phyloP scores from a whole-genome alignment of 2,329 filamentous ascomycete genomes.

The Cordyceps cicadae region DNA sequence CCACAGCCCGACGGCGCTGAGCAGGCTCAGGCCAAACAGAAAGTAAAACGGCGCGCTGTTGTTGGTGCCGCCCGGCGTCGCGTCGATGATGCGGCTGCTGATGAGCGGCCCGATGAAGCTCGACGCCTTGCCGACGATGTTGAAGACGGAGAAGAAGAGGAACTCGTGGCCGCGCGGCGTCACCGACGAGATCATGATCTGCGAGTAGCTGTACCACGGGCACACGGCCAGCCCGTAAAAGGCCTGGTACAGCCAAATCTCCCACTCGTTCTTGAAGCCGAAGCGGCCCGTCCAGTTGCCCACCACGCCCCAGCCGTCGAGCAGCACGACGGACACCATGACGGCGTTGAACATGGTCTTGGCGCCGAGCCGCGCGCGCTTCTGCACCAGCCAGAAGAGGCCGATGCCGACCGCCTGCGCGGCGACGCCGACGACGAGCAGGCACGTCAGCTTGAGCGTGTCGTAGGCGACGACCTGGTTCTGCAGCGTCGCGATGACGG shows the following conservation, averaged over 20 bases:
- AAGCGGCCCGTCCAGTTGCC: slow-evolving; percentile 37
- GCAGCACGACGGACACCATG: slow-evolving; percentile 51
- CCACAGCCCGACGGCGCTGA: slow-evolving; percentile 45
- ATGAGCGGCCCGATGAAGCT: slow-evolving; percentile 62
- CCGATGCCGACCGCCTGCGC: slow-evolving; percentile 56
- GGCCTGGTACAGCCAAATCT: slow-evolving; percentile 37
- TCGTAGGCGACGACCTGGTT: slow-evolving; percentile 58
- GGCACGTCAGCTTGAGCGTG: slow-evolving; percentile 55
- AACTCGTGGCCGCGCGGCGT: slow-evolving; percentile 62
- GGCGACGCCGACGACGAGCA: slow-evolving; percentile 57
- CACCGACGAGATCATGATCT: slow-evolving; percentile 64
- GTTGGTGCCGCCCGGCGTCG: slow-evolving; percentile 43
- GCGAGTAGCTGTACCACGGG: slow-evolving; percentile 62
- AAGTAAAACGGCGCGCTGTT: slow-evolving; percentile 60
- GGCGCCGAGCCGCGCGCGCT: slow-evolving; percentile 48
- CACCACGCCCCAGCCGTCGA: slow-evolving; percentile 43
- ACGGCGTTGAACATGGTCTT: slow-evolving; percentile 63
- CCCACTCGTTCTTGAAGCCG: slow-evolving; percentile 38
- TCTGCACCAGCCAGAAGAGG: slow-evolving; percentile 53
- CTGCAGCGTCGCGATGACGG: slow-evolving; percentile 57
- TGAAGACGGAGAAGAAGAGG: slow-evolving; percentile 62
- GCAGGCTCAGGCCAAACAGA: slow-evolving; percentile 48
- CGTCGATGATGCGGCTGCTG: slow-evolving; percentile 61
- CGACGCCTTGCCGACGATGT: slow-evolving; percentile 59
- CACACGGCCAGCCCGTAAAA: slow-evolving; percentile 61